A percentile compares a stretch with the other conserved stretches of the same genome.
These are phyloP conservation scores for Begonia loranthoides DNA, from an alignment of 306 rosid genomes.

Conservation along the genomic window DNA sequence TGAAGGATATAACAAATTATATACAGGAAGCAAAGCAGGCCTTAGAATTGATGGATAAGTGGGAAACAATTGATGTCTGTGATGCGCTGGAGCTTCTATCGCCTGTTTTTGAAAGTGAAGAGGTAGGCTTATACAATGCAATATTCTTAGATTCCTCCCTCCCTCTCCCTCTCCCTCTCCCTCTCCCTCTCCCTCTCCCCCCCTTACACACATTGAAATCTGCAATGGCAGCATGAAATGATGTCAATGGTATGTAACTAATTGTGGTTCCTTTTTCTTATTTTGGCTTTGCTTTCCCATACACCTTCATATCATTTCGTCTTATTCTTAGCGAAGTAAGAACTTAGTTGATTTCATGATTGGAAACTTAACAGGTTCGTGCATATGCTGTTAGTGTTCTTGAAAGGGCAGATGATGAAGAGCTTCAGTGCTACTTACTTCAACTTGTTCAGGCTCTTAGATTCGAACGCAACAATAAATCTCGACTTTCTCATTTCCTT, in stretches of 20 bases:
- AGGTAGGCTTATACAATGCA: conserved; percentile 31
- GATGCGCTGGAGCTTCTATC: conserved; percentile 94
- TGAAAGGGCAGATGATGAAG: conserved; percentile 97
- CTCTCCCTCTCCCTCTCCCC: background rate
- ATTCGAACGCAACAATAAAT: conserved; percentile 92
- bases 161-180: background rate
- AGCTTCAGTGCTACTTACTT: conserved; percentile 93
- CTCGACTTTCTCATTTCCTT: conserved; percentile 83
- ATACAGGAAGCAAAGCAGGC: conserved; percentile 98
- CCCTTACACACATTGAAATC: background rate
- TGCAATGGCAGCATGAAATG: no score
- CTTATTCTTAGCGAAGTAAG: no score
- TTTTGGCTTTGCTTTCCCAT: no score
- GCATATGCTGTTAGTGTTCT: conserved; percentile 99
- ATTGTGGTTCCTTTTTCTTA: no score
- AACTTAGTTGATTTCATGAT: background rate
- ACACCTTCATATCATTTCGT: no score
- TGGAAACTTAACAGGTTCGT: conserved; percentile 55
- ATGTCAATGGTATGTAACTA: no score
- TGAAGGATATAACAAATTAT: conserved; percentile 8
- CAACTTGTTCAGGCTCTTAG: conserved; percentile 99
- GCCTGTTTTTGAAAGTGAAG: conserved; percentile 96
- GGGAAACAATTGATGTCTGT: conserved; percentile 94
- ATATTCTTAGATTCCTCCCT: conserved; percentile 2
- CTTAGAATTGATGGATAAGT: conserved; percentile 73